These are phyloP conservation scores for Lasiosphaeriaceae sp. DNA, from an alignment of 495 filamentous ascomycete species.

Conservation along the genomic window DNA sequence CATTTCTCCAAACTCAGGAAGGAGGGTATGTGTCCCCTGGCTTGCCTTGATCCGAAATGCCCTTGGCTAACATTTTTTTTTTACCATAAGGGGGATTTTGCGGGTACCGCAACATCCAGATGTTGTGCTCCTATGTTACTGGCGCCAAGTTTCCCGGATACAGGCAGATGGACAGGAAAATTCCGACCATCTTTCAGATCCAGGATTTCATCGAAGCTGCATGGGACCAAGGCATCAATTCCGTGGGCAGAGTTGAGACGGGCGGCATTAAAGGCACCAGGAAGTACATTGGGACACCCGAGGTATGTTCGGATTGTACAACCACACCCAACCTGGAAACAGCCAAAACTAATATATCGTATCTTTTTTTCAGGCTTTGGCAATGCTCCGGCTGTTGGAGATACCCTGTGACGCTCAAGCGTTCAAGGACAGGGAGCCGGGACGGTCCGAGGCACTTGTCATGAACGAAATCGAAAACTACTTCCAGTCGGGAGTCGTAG, in stretches of 20 bases:
- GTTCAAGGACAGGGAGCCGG: constrained; percentile 31
- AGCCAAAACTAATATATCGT: neutral
- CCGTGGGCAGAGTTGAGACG: constrained; percentile 69
- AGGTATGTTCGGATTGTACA: constrained; percentile 52
- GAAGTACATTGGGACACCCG: constrained; percentile 94
- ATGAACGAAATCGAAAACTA: constrained; percentile 69
- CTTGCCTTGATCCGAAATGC: neutral
- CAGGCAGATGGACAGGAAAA: constrained; percentile 52
- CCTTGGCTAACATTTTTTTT: neutral
- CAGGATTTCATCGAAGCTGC: constrained; percentile 88
- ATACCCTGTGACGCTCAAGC: constrained; percentile 52
- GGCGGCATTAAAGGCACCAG: constrained; percentile 83
- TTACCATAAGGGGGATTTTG: constrained; percentile 70
- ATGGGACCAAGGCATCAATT: constrained; percentile 84
- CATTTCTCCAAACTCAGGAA: constrained; percentile 77
- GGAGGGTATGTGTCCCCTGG: constrained; percentile 47
- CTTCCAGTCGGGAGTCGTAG: constrained; percentile 53
- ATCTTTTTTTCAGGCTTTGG: constrained; percentile 59
- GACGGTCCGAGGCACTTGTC: constrained; percentile 41
- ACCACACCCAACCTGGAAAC: neutral
- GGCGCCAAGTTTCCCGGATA: constrained; percentile 52
- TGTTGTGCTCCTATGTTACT: constrained; percentile 78
- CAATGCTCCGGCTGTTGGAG: constrained; percentile 64
- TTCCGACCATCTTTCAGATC: constrained; percentile 78
- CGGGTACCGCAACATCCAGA: constrained; percentile 97